Percentiles rank a stretch among this genome's conserved stretches.
Evolutionary conservation across 139 green algal species (phyloP).

Genomic region (Desmodesmus armatus): DNA sequence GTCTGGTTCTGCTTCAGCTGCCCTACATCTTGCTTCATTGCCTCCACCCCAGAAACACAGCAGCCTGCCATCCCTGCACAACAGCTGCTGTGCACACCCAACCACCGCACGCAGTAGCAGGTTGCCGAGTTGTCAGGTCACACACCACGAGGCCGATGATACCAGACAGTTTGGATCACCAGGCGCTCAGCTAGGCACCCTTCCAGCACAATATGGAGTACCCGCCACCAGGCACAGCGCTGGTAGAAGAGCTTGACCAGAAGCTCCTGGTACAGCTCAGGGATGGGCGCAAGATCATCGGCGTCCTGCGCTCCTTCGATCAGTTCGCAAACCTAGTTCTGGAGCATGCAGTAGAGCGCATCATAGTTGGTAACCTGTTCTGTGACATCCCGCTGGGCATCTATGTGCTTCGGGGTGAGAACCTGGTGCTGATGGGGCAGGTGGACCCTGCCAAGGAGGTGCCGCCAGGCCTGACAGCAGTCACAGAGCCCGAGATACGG

Average conservation of each 20-base stretch:
- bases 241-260: slow-evolving; percentile 80
- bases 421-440: slow-evolving; percentile 89
- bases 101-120: too few species aligned
- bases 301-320: slow-evolving; percentile 74
- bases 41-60: too few species aligned
- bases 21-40: background rate
- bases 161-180: too few species aligned
- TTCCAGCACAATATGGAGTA: slow-evolving; percentile 49
- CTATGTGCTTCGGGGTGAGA: slow-evolving; percentile 85
- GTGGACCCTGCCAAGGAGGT: slow-evolving; percentile 70
- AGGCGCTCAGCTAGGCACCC: too few species aligned
- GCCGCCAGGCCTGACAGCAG: slow-evolving; percentile 65
- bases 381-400: slow-evolving; percentile 83
- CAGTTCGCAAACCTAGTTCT: slow-evolving; percentile 90
- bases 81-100: too few species aligned
- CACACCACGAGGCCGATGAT: too few species aligned
- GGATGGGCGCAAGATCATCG: slow-evolving; percentile 76
- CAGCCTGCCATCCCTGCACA: too few species aligned
- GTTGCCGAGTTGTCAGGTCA: too few species aligned
- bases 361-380: slow-evolving; percentile 84
- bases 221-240: slow-evolving; percentile 68
- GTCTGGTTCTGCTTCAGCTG: background rate
- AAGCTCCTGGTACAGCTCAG: slow-evolving; percentile 74
- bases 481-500: slow-evolving; percentile 72
- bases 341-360: slow-evolving; percentile 76